phyloP scores from a whole-genome alignment of 805 yeast genomes.

The Candida silvicultrix region DNA sequence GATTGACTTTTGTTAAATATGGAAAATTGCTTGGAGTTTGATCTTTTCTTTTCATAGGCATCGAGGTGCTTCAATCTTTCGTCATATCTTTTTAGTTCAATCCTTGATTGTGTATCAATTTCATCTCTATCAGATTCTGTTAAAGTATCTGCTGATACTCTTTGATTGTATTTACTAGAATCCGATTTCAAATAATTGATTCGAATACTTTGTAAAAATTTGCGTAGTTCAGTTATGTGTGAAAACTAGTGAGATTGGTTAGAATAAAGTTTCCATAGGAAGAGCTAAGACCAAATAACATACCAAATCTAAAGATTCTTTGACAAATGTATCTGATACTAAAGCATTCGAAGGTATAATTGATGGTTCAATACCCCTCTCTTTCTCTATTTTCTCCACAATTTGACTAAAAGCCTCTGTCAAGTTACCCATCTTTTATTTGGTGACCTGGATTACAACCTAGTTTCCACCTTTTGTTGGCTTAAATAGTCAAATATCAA shows the following conservation, averaged over 20 bases:
- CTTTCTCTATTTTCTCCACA: constrained; percentile 7
- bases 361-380: constrained; percentile 4
- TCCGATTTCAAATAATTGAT: constrained; percentile 22
- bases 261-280: neutral
- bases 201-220: constrained; percentile 20
- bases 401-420: constrained; percentile 8
- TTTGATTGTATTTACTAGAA: constrained; percentile 1
- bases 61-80: constrained; percentile 44
- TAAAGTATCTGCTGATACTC: constrained; percentile 20
- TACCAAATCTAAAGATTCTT: constrained; percentile 16
- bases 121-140: constrained; percentile 44
- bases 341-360: neutral
- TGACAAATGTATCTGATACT: constrained; percentile 16
- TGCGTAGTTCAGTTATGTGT: constrained; percentile 23
- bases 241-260: neutral
- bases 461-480: no score
- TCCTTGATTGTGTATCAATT: constrained; percentile 48
- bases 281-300: neutral
- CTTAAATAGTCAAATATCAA: no score
- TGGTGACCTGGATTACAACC: neutral
- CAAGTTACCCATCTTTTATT: constrained; percentile 10
- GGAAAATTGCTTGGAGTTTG: constrained; percentile 13
- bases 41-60: constrained; percentile 44
- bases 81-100: constrained; percentile 44
- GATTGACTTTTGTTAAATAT: constrained; percentile 10